These are phyloP conservation scores for Sporothrix brunneoviolacea DNA, from an alignment of 2,329 filamentous ascomycete species.

Conservation along the genomic window DNA sequence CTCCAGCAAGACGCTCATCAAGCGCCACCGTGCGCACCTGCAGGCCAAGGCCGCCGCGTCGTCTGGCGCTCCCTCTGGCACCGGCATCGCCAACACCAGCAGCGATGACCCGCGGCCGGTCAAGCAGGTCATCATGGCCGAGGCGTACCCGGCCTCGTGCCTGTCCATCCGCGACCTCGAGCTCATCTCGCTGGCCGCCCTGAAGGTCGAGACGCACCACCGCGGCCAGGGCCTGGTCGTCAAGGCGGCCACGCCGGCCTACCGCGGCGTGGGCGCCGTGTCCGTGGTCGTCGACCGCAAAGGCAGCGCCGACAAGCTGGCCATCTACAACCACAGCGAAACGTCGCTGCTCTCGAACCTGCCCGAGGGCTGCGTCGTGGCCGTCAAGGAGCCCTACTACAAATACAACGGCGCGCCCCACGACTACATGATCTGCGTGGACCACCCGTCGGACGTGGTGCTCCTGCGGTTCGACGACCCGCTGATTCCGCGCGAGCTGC, in stretches of 20 bases:
- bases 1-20: constrained; percentile 1
- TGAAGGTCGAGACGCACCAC: constrained; percentile 29
- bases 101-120: constrained; percentile 19
- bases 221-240: constrained; percentile 27
- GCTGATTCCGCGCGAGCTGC: constrained; percentile 25
- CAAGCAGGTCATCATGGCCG: constrained; percentile 23
- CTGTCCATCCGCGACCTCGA: constrained; percentile 25
- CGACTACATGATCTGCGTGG: constrained; percentile 30
- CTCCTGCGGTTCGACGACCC: constrained; percentile 25
- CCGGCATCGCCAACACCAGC: background rate
- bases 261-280: constrained; percentile 28
- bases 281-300: constrained; percentile 30
- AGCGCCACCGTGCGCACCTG: constrained; percentile 11
- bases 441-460: constrained; percentile 30
- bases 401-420: constrained; percentile 23
- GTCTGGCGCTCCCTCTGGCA: too few species aligned
- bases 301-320: constrained; percentile 31
- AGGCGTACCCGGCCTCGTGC: constrained; percentile 24
- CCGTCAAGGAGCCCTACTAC: constrained; percentile 33
- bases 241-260: constrained; percentile 26
- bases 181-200: constrained; percentile 26
- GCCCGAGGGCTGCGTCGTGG: constrained; percentile 24
- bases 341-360: constrained; percentile 25
- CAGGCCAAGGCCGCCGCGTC: background rate
- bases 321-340: constrained; percentile 31